Conservation (phyloP, 1,284 basidiomycete genomes). For the Ustilago loliicola region DNA sequence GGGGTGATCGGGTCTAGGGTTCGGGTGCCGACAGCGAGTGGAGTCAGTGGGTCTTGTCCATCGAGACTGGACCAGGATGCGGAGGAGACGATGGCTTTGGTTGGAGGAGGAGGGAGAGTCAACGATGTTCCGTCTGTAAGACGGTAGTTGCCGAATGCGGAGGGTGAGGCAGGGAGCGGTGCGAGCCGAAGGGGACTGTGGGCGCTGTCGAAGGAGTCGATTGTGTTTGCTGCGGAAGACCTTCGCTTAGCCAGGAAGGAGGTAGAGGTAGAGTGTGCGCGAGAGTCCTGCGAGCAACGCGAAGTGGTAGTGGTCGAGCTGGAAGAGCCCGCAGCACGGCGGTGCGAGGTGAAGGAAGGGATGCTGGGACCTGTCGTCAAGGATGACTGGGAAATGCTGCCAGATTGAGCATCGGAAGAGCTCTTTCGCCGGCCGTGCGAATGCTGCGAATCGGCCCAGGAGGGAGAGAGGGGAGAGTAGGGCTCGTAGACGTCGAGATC, state of each 20-base stretch:
- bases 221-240: slow-evolving; percentile 18
- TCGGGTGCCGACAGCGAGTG: slow-evolving; percentile 8
- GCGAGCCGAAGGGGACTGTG: slow-evolving; percentile 25
- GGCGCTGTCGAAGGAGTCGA: slow-evolving; percentile 23
- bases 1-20: slow-evolving; percentile 35
- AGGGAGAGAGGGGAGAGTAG: slow-evolving; percentile 1
- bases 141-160: slow-evolving; percentile 39
- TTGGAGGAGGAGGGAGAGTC: background rate
- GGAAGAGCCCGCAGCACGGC: slow-evolving; percentile 9
- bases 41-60: slow-evolving; percentile 25
- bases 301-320: slow-evolving; percentile 27
- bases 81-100: background rate
- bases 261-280: slow-evolving; percentile 15
- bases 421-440: slow-evolving; percentile 16
- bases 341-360: slow-evolving; percentile 18
- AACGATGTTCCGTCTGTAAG: slow-evolving; percentile 23
- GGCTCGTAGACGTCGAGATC: slow-evolving; percentile 25
- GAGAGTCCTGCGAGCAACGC: slow-evolving; percentile 38
- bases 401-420: slow-evolving; percentile 18
- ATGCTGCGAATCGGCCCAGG: slow-evolving; percentile 14
- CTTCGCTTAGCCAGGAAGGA: slow-evolving; percentile 37
- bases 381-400: slow-evolving; percentile 22
- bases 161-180: slow-evolving; percentile 30
- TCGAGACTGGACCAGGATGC: slow-evolving; percentile 32
- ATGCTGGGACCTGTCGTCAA: slow-evolving; percentile 25